Evolutionary conservation across 768 basidiomycete species (phyloP).

Genomic region (Tremella fuciformis): DNA sequence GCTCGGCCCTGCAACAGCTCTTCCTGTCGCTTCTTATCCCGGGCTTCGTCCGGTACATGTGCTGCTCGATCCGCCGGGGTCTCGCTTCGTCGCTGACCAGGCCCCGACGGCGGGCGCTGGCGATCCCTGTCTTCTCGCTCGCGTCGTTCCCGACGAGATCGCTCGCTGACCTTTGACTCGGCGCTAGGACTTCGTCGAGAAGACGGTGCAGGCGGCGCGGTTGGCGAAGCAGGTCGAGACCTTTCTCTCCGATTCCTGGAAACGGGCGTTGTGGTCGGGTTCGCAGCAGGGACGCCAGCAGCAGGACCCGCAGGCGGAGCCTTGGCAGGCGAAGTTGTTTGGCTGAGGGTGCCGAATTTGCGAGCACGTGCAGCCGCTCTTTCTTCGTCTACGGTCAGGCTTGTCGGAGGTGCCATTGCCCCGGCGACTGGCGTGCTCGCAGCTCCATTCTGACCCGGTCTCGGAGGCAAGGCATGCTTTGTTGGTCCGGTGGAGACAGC

Average conservation of each 20-base stretch:
- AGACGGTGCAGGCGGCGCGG: conserved; percentile 16
- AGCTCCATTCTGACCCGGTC: conserved; percentile 11
- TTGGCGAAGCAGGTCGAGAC: conserved; percentile 10
- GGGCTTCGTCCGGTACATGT: conserved; percentile 10
- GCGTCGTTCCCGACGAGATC: conserved; percentile 25
- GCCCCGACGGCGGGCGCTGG: background rate
- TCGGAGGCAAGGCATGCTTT: conserved; percentile 9
- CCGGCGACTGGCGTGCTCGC: conserved; percentile 5
- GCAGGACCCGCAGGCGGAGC: conserved; percentile 20
- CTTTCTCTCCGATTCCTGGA: conserved; percentile 8
- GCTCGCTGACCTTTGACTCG: conserved; percentile 29
- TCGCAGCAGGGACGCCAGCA: conserved; percentile 5
- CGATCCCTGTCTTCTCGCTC: conserved; percentile 20
- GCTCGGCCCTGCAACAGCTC: conserved; percentile 26
- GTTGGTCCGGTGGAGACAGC: conserved; percentile 17
- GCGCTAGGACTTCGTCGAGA: conserved; percentile 30
- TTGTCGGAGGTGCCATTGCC: conserved; percentile 38
- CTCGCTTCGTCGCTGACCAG: background rate
- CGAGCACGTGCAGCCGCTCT: conserved; percentile 37
- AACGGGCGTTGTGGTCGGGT: conserved; percentile 6
- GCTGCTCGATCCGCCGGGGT: background rate
- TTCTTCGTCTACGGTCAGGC: conserved; percentile 34
- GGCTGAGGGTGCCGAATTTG: conserved; percentile 33
- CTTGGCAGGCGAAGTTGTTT: conserved; percentile 14
- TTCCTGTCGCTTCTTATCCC: conserved; percentile 27